A percentile compares a stretch with the other conserved stretches of the same genome.
Evolutionary conservation across 208 protist genomes (phyloP).

Genomic region (Leishmania tropica): DNA sequence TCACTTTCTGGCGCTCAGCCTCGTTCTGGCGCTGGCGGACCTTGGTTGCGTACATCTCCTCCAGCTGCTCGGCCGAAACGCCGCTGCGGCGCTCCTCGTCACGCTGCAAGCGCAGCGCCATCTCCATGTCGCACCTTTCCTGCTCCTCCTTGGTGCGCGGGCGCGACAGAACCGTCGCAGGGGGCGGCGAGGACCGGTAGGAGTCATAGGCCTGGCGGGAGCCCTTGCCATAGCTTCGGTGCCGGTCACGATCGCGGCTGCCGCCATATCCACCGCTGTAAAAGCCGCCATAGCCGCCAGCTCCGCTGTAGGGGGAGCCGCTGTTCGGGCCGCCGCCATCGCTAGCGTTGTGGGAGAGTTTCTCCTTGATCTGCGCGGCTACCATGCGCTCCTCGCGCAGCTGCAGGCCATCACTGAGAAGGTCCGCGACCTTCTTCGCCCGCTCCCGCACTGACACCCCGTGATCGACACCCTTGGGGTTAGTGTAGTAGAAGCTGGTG

Average conservation of each 20-base stretch:
- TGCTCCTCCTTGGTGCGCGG: slow-evolving; percentile 78
- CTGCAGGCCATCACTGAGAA: slow-evolving; percentile 76
- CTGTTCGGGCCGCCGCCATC: slow-evolving; percentile 34
- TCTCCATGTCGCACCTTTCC: slow-evolving; percentile 85
- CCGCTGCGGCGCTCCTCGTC: slow-evolving; percentile 83
- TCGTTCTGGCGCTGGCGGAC: slow-evolving; percentile 29
- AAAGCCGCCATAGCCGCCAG: slow-evolving; percentile 1
- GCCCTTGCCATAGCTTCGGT: slow-evolving; percentile 8
- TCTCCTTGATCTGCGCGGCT: slow-evolving; percentile 64
- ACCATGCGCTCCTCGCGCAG: slow-evolving; percentile 85
- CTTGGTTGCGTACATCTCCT: slow-evolving; percentile 73
- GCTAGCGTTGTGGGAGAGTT: slow-evolving; percentile 56
- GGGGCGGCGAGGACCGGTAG: slow-evolving; percentile 21
- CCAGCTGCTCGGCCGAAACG: slow-evolving; percentile 61
- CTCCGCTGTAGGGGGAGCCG: slow-evolving; percentile 18
- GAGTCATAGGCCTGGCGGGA: slow-evolving; percentile 34
- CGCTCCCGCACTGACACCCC: slow-evolving; percentile 88
- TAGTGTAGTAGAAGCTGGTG: slow-evolving; percentile 85
- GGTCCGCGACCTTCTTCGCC: slow-evolving; percentile 77
- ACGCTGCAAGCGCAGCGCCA: slow-evolving; percentile 82
- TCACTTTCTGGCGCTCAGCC: slow-evolving; percentile 24
- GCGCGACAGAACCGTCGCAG: slow-evolving; percentile 9
- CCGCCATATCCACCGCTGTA: neutral
- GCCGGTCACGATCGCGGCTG: neutral
- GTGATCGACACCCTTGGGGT: slow-evolving; percentile 86